A percentile compares a stretch with the other conserved stretches of the same genome.
phyloP scores from a whole-genome alignment of 805 yeast species.

The Suhomyces sp. region DNA sequence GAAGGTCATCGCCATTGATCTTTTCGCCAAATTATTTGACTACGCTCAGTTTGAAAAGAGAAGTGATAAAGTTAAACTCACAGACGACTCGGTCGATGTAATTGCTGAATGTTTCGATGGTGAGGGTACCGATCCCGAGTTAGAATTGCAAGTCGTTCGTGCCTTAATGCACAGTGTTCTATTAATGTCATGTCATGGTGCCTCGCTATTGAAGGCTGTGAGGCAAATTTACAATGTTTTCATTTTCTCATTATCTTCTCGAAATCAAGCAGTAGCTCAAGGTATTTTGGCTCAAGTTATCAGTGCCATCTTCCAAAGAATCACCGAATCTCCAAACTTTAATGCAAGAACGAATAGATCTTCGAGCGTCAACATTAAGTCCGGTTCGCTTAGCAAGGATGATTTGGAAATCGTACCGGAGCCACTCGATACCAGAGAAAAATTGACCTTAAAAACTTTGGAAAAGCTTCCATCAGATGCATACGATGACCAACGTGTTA shows the following conservation, averaged over 20 bases:
- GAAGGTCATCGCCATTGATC: slow-evolving; percentile 74
- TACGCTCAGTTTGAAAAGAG: slow-evolving; percentile 71
- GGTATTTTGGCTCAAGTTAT: slow-evolving; percentile 92
- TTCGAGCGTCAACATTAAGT: slow-evolving; percentile 20
- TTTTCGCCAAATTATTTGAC: slow-evolving; percentile 85
- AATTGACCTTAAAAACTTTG: slow-evolving; percentile 60
- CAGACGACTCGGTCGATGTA: slow-evolving; percentile 82
- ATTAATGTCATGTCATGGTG: slow-evolving; percentile 87
- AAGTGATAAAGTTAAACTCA: slow-evolving; percentile 54
- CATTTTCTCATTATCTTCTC: slow-evolving; percentile 73
- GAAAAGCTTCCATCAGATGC: slow-evolving; percentile 52
- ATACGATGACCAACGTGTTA: slow-evolving; percentile 51
- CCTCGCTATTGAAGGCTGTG: slow-evolving; percentile 81
- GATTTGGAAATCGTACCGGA: slow-evolving; percentile 11
- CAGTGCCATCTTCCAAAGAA: slow-evolving; percentile 76
- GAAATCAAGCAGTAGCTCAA: slow-evolving; percentile 92
- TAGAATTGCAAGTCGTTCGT: slow-evolving; percentile 90
- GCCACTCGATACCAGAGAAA: slow-evolving; percentile 18
- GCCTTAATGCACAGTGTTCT: slow-evolving; percentile 88
- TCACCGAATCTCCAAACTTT: slow-evolving; percentile 26
- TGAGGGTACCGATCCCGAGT: slow-evolving; percentile 84
- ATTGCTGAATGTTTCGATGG: slow-evolving; percentile 85
- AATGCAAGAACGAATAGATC: slow-evolving; percentile 13
- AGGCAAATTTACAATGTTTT: slow-evolving; percentile 93
- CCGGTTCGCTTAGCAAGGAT: slow-evolving; percentile 15